Base-by-base conservation (phyloP, 1,284 basidiomycete species). In the Ustilago xerochloae region DNA sequence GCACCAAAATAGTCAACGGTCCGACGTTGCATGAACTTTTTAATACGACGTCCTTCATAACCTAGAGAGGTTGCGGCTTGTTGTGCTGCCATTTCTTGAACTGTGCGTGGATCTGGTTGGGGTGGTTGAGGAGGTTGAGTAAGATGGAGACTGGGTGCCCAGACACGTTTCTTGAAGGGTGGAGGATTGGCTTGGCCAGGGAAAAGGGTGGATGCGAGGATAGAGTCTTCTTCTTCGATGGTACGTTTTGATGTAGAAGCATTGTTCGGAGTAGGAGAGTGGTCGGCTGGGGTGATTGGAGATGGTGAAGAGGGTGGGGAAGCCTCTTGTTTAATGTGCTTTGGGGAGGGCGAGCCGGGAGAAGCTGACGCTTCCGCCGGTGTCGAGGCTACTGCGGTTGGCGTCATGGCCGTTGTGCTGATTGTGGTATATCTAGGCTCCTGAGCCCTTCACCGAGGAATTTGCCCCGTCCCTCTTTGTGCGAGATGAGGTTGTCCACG, bases 1-100 rank as follows among this genome's bases (percentile, higher is more conserved):
- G 90, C 90, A 26, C 93, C 93, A 78, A 92, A 92, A 82, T 94
- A 97, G 85, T 98, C 96, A 13, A 98, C 93, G 15, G 96, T 98
- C 84, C 94, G 87, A 64, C 96, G 87, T 20, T 96, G 94, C 76
- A 94, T 89, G 59, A 93, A 94, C 86, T 94, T 94, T 86, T 94
- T 93, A 70, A 93, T 88, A 6, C 87, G 85, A 89, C 93, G 32
- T 88, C 91, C 81, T 91, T 92, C 77, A 71, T 75, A 84, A 29
- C 75, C 84, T 55, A 72, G 79, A 18, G 69, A 79, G 39, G 79
- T 74, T 58, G 84, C 75, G 49, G 85, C 72, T 68, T 70, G 85
- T n/a, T 87, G 90, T 3, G 92, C 87, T 0, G 86, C 91, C 80
- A 92, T 87, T 81, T 94, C 92, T 59, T 91, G 88, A 61, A 93